Base-by-base conservation (phyloP, 371 early-diverging fungal species). In the Paraphysoderma sedebokerense region DNA sequence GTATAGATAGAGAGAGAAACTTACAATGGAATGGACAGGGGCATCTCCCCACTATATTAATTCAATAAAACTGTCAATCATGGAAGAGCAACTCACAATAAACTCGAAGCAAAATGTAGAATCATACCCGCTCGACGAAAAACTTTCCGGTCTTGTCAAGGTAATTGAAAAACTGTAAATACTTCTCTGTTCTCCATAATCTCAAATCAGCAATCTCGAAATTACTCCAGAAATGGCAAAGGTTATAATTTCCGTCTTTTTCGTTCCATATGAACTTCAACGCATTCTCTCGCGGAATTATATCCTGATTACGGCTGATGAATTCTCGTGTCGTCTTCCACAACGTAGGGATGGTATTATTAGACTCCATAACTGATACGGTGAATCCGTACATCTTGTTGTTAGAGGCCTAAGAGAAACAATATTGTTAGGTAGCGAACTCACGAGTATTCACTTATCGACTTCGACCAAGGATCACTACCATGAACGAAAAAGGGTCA, bases 31-130 rank as follows among this genome's bases (percentile, higher is more conserved):
- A 59, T 92, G 97, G 1, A 92, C 85, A 8, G 97, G 95, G 0
- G 95, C 97, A 70, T 96, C 95, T 5, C 95, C 92, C 92, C 92
- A 92, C 61, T n/a, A n/a, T n/a, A n/a, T n/a, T n/a, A n/a, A n/a
- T n/a, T n/a, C n/a, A n/a, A n/a, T n/a, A n/a, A n/a, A n/a, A n/a
- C n/a, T n/a, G n/a, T n/a, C n/a, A n/a, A n/a, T n/a, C n/a, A n/a
- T n/a, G n/a, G n/a, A n/a, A n/a, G n/a, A n/a, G n/a, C n/a, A n/a
- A n/a, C n/a, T n/a, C n/a, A n/a, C n/a, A n/a, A n/a, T n/a, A n/a
- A n/a, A n/a, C n/a, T n/a, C n/a, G n/a, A n/a, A n/a, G n/a, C n/a
- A n/a, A n/a, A n/a, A n/a, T n/a, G n/a, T n/a, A n/a, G n/a, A n/a
- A n/a, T n/a, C n/a, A n/a, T n/a, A n/a, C n/a, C n/a, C 85, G 65